phyloP scores from a whole-genome alignment of 148 eudicot genomes.

The Hydrangea macrophylla region DNA sequence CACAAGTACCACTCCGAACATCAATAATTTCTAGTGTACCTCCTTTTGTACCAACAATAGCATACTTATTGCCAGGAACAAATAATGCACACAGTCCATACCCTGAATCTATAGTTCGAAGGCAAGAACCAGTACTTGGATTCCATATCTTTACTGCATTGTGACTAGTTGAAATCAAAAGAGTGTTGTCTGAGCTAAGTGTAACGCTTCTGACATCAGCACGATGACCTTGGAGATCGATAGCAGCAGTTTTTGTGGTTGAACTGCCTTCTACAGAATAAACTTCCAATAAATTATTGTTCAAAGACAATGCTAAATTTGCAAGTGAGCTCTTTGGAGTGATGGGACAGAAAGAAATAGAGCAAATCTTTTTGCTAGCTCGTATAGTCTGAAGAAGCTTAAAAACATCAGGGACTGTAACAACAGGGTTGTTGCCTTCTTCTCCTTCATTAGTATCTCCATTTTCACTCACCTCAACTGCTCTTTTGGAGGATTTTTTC shows the following conservation, averaged over 20 bases:
- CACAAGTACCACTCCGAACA: slow-evolving; percentile 80
- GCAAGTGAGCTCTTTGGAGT: slow-evolving; percentile 60
- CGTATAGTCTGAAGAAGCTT: slow-evolving; percentile 71
- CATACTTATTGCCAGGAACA: slow-evolving; percentile 84
- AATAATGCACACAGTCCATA: slow-evolving; percentile 89
- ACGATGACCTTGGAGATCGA: slow-evolving; percentile 95
- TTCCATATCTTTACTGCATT: slow-evolving; percentile 92
- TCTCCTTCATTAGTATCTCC: slow-evolving; percentile 40
- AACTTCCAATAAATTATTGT: slow-evolving; percentile 77
- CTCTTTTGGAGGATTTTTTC: slow-evolving; percentile 59
- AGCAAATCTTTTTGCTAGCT: slow-evolving; percentile 84
- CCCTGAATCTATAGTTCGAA: slow-evolving; percentile 89
- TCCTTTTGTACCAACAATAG: slow-evolving; percentile 86
- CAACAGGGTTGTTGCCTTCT: slow-evolving; percentile 28
- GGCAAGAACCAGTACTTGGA: slow-evolving; percentile 84
- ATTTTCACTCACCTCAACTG: slow-evolving; percentile 36
- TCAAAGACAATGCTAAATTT: slow-evolving; percentile 79
- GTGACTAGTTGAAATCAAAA: slow-evolving; percentile 91
- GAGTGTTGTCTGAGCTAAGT: slow-evolving; percentile 87
- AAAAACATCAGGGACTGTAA: slow-evolving; percentile 71
- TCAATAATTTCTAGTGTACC: slow-evolving; percentile 84
- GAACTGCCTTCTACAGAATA: slow-evolving; percentile 57
- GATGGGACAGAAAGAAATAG: slow-evolving; percentile 70
- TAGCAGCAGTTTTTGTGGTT: slow-evolving; percentile 42
- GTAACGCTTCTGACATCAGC: slow-evolving; percentile 89